Evolutionary conservation across 2,329 filamentous ascomycete species (phyloP), one percentile per base, ranked within the genome.

Genomic region (Diaporthe humulicola): DNA sequence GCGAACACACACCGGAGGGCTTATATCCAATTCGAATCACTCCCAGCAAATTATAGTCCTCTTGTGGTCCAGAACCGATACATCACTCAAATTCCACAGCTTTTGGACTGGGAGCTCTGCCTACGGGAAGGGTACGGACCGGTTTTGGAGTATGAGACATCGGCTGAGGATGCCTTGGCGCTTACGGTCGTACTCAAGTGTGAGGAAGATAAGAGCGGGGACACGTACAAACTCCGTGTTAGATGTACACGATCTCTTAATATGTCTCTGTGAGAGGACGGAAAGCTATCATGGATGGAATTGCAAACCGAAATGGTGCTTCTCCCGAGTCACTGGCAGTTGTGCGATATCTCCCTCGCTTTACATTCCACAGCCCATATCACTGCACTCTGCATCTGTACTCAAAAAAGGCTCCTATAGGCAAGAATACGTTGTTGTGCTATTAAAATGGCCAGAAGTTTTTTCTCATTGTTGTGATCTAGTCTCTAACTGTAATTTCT

Each of bases 31-130:
- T 50, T 50, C 48, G 48, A 50, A 25, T n/a, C 48, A 7, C 48
- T 50, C 48, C 48, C 48, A 50, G 48, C 48, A 12, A 50, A 12
- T 10, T 50, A 50, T 15, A 25, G 12, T 15, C n/a, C n/a, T n/a
- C n/a, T n/a, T n/a, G n/a, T n/a, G 48, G 48, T 52, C 48, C 48
- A 52, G 48, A 52, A 52, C 25, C n/a, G 48, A 52, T 52, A 52
- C 48, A 52, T 10, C 10, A 22, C 25, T n/a, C 48, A 52, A 12
- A 52, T 52, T 25, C 48, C 48, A 12, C 48, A 50, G 22, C n/a
- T 22, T 50, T 12, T 25, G 1, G 48, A 52, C 22, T 52, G n/a
- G 48, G 25, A 22, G n/a, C 48, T 52, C 48, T 22, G 22, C 22
- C 25, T 52, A 5, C n/a, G 48, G n/a, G 50, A 52, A 28, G 50